Evolutionary conservation across 148 eudicot species (phyloP), one percentile per base, ranked within the genome.

Genomic region (Salicornia ramosissima): DNA sequence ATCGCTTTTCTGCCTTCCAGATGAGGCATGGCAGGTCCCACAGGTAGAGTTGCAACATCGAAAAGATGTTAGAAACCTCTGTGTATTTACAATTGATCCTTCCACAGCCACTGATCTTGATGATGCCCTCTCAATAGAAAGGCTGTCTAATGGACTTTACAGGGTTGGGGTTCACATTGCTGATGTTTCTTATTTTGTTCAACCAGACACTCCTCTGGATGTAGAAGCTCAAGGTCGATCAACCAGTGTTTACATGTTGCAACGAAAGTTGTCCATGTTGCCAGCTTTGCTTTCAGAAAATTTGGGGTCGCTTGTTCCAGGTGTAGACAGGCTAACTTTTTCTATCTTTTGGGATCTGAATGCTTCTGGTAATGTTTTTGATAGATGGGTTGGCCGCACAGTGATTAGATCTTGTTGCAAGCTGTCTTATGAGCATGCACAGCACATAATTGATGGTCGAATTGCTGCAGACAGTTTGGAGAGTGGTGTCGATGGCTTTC

Each of bases 91-190:
- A 13, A 90, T 93, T 56, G 98, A 93, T 73, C 95, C 98, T 52
- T 61, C 88, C 34, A 84, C 88, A 65, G 92, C 98, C 39, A 82
- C 90, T n/a, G 98, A 93, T 80, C 86, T 90, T 30, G 98, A 93
- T 77, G 98, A 93, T 82, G 98, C 96, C 31, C 76, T 93, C 26
- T 93, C 98, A n/a, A 78, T 90, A 59, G 89, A 93, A 75, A 90
- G 63, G 81, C 34, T 87, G 53, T 68, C 88, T 18, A 66, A 65
- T 74, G 88, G 82, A 36, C 67, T 68, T 28, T 80, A 70, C 64
- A 84, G 90, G 79, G 89, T 90, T 3, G 98, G 98, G 51, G 96
- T 93, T 56, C 98, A 93, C 74, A 90, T 93, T 24, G 88, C 98
- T 60, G 98, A 93, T 76, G 96, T 77, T 10, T 90, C 98, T 3